Evolutionary conservation across 1,284 basidiomycete genomes (phyloP), one percentile per base, ranked within the genome.

Genomic region (Fomitopsis schrenkii): DNA sequence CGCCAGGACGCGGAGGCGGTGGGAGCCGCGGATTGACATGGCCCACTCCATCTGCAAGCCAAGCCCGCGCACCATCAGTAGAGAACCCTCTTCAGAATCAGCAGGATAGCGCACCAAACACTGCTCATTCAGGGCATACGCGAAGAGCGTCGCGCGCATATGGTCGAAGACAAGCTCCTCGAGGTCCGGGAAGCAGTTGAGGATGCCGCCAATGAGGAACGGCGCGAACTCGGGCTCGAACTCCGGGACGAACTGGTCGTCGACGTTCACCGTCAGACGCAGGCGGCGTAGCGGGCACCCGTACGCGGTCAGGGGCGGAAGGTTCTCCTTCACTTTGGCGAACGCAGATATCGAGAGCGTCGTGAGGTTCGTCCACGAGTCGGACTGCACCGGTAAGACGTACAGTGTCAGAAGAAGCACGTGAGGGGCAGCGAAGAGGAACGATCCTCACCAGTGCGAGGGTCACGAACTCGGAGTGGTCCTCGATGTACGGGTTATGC

Each of bases 91-190:
- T 22, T 1, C 8, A 9, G 44, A 45, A 45, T 5, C 5, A 19
- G 30, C 30, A 2, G 8, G 5, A 5, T 2, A 15, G 36, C 59
- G 41, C 28, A 59, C 59, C 38, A 59, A 28, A 33, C 17, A 19
- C 10, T 56, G 19, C 9, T 19, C 26, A 19, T 26, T 35, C 2
- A 57, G 48, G 22, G 33, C 15, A n/a, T 36, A 56, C 26, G 36
- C 26, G 42, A 33, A 61, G n/a, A 33, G 15, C 14, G 45, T 54
- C 38, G 44, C 42, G 15, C 28, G 17, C 19, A 22, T 41, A 26
- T 57, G 45, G 41, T 61, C 59, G 17, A 61, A 17, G 19, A 61
- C 41, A 9, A 61, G 44, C 33, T 61, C 59, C 26, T 57, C 59
- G 6, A 61, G 48, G 22, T 33, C 17, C 6, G 59, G 50, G 10